These are phyloP conservation scores for Phellinidium pouzarii DNA, from an alignment of 1,284 basidiomycete genomes.

Conservation along the genomic window DNA sequence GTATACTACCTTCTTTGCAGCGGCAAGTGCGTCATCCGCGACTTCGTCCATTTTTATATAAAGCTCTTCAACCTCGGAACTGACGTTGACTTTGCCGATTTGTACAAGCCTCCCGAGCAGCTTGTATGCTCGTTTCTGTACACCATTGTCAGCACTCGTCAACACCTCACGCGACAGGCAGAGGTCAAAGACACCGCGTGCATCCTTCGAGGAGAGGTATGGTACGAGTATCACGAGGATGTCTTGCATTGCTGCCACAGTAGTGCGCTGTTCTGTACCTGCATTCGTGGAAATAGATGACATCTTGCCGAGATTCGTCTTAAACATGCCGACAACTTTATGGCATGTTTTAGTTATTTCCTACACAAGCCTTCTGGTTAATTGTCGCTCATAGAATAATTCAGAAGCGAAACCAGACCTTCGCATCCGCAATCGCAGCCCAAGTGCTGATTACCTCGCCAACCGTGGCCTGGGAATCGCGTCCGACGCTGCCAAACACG, in stretches of 20 bases:
- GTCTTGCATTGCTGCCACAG: conserved; percentile 82
- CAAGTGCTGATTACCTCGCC: conserved; percentile 88
- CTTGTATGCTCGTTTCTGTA: conserved; percentile 96
- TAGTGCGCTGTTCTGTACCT: conserved; percentile 40
- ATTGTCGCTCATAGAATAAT: background rate
- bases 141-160: conserved; percentile 71
- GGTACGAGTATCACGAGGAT: conserved; percentile 85
- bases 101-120: conserved; percentile 73
- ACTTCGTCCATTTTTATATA: conserved; percentile 61
- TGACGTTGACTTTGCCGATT: conserved; percentile 44
- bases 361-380: conserved; percentile 28
- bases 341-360: conserved; percentile 76
- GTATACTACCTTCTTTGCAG: conserved; percentile 87
- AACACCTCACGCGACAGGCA: conserved; percentile 57
- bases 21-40: conserved; percentile 63
- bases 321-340: conserved; percentile 76
- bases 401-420: conserved; percentile 34
- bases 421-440: conserved; percentile 71
- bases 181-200: conserved; percentile 56
- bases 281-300: conserved; percentile 27
- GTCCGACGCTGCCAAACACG: conserved; percentile 82
- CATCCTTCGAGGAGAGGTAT: conserved; percentile 57
- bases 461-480: conserved; percentile 76
- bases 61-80: conserved; percentile 45
- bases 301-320: conserved; percentile 52